These are phyloP conservation scores for Lolium rigidum DNA, from an alignment of 176 grass and related monocot genomes.

Conservation along the genomic window DNA sequence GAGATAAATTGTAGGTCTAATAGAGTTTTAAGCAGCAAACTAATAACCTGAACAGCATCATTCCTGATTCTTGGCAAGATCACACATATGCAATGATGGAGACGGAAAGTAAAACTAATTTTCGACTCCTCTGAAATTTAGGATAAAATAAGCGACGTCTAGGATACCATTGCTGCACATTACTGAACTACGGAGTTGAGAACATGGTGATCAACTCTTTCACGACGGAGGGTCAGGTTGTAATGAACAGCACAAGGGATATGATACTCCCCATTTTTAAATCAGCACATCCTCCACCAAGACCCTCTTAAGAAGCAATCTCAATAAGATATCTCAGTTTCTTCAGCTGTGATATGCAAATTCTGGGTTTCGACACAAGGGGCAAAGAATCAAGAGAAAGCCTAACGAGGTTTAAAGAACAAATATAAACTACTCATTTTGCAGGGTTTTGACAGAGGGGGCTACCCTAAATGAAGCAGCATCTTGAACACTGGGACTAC, in stretches of 20 bases:
- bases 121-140: background rate
- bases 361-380: background rate
- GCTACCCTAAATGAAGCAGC: too few species aligned
- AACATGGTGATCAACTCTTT: too few species aligned
- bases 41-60: background rate
- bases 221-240: too few species aligned
- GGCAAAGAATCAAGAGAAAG: background rate
- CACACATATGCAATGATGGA: background rate
- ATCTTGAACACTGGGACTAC: too few species aligned
- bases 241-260: background rate
- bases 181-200: too few species aligned
- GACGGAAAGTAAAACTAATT: background rate
- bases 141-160: background rate
- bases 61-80: background rate
- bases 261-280: background rate
- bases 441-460: too few species aligned
- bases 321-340: background rate
- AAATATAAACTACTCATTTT: background rate
- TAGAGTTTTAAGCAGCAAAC: background rate
- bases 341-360: background rate
- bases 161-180: background rate
- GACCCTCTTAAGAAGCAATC: background rate
- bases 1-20: background rate
- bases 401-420: background rate
- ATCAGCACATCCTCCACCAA: too few species aligned